These are phyloP conservation scores for Roridomyces roridus DNA, from an alignment of 768 basidiomycete species.

Conservation along the genomic window DNA sequence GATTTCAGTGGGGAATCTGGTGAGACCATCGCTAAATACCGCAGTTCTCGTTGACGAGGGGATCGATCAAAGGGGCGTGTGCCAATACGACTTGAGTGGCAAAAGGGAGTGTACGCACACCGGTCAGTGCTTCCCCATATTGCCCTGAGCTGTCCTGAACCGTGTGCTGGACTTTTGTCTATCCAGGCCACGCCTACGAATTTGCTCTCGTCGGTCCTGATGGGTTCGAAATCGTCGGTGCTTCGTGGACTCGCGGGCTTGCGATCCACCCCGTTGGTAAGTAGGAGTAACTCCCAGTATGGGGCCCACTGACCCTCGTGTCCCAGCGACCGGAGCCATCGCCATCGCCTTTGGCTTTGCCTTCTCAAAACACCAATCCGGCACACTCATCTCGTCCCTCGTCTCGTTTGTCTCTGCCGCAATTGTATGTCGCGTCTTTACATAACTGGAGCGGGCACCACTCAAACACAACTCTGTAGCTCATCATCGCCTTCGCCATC, in stretches of 20 bases:
- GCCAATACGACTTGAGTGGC: constrained; percentile 3
- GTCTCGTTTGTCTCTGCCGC: constrained; percentile 19
- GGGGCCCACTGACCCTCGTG: neutral
- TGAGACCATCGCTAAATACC: neutral
- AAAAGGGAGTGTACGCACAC: constrained; percentile 4
- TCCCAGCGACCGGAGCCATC: constrained; percentile 14
- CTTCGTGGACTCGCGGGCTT: constrained; percentile 26
- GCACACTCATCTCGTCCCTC: constrained; percentile 13
- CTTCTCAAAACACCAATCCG: constrained; percentile 14
- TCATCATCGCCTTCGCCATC: constrained; percentile 25
- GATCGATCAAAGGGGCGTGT: constrained; percentile 3
- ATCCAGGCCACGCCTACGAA: constrained; percentile 20
- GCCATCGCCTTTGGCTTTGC: constrained; percentile 26
- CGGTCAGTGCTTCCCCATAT: neutral
- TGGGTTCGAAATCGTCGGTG: constrained; percentile 1
- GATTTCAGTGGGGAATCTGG: constrained; percentile 24
- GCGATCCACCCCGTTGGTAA: constrained; percentile 28
- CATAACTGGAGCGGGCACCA: no score
- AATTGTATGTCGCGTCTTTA: constrained; percentile 4
- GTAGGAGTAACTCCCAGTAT: neutral
- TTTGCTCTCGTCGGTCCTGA: neutral
- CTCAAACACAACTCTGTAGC: neutral
- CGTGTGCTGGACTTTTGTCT: no score
- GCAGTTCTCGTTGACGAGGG: neutral
- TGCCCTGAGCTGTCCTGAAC: neutral